These are phyloP conservation scores for Ambrosiella xylebori DNA, from an alignment of 2,329 filamentous ascomycete genomes.

Conservation along the genomic window DNA sequence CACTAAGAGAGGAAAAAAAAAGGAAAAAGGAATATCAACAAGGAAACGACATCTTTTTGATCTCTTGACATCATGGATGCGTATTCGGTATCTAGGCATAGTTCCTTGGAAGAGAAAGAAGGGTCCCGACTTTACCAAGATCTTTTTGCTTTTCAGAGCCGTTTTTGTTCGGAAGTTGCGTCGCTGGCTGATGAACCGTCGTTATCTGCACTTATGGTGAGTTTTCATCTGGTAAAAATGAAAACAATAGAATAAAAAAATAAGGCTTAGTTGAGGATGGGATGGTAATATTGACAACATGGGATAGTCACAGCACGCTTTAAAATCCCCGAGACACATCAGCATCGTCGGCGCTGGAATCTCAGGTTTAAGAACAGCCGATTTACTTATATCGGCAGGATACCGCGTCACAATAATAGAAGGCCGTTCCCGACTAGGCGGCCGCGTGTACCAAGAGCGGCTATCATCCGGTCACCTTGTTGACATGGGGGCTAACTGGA, in stretches of 20 bases:
- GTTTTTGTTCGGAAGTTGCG: background rate
- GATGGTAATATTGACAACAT: background rate
- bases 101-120: conserved; percentile 7
- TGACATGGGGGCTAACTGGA: conserved; percentile 63
- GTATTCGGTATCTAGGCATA: conserved; percentile 10
- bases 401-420: conserved; percentile 54
- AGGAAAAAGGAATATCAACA: background rate
- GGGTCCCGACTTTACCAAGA: conserved; percentile 10
- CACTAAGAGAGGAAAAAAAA: too few species aligned
- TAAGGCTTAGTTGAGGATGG: background rate
- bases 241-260: background rate
- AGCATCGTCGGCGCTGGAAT: conserved; percentile 55
- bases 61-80: conserved; percentile 9
- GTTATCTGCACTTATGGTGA: conserved; percentile 5
- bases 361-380: conserved; percentile 53
- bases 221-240: background rate
- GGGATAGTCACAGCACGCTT: background rate
- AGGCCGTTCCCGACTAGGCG: conserved; percentile 48
- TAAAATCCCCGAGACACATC: conserved; percentile 1
- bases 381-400: conserved; percentile 45
- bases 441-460: conserved; percentile 38
- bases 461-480: conserved; percentile 32
- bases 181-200: conserved; percentile 5
- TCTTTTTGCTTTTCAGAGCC: conserved; percentile 9
- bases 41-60: background rate